phyloP scores from a whole-genome alignment of 805 yeast species.

The Ogataea sp. region DNA sequence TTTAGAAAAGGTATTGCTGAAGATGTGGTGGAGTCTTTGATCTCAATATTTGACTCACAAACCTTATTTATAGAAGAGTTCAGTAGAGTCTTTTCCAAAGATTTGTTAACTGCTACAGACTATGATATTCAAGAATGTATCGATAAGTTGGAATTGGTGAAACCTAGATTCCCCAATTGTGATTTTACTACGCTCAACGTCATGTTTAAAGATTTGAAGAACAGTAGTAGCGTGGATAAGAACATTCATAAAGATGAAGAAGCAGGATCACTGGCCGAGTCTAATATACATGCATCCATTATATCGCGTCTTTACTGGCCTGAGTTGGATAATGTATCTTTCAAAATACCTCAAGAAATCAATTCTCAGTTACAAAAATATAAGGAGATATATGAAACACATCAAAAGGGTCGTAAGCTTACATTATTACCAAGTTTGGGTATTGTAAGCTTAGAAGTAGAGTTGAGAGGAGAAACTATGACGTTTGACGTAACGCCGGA shows the following conservation, averaged over 20 bases:
- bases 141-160: conserved; percentile 44
- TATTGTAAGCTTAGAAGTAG: conserved; percentile 49
- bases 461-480: conserved; percentile 32
- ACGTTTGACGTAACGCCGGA: conserved; percentile 54
- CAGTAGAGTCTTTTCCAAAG: conserved; percentile 48
- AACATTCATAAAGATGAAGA: conserved; percentile 20
- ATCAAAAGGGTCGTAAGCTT: conserved; percentile 53
- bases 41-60: conserved; percentile 66
- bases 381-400: conserved; percentile 28
- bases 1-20: conserved; percentile 52
- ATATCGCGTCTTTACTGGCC: conserved; percentile 86
- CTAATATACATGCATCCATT: conserved; percentile 44
- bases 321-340: conserved; percentile 32
- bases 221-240: conserved; percentile 41
- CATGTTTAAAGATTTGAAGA: conserved; percentile 68
- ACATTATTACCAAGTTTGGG: conserved; percentile 54
- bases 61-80: conserved; percentile 61
- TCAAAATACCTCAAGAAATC: conserved; percentile 41
- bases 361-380: conserved; percentile 34
- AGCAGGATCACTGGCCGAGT: conserved; percentile 7
- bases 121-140: conserved; percentile 33
- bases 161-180: conserved; percentile 55
- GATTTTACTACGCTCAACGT: conserved; percentile 69
- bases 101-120: conserved; percentile 36
- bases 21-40: conserved; percentile 64